Percentiles rank a stretch among this genome's conserved stretches.
Conservation (phyloP, 2,329 filamentous ascomycete genomes). For the Colletotrichum sp. region DNA sequence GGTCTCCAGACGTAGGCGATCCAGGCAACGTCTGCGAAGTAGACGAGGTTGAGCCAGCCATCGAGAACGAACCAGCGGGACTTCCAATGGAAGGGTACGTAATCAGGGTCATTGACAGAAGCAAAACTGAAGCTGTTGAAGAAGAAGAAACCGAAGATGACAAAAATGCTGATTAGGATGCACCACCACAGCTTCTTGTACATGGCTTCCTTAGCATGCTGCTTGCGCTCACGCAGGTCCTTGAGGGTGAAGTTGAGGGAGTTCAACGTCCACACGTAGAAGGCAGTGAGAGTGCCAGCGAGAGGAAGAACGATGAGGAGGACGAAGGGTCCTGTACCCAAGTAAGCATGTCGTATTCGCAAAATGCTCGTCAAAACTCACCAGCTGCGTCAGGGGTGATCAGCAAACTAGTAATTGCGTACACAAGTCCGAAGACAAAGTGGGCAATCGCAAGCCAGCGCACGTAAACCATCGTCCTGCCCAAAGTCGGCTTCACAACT, state of each 20-base stretch:
- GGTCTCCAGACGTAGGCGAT: conserved; percentile 96
- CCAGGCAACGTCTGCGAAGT: conserved; percentile 90
- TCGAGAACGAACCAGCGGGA: conserved; percentile 96
- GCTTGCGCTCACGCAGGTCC: conserved; percentile 92
- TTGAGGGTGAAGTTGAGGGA: conserved; percentile 94
- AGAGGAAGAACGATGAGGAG: conserved; percentile 92
- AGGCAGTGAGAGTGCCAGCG: conserved; percentile 89
- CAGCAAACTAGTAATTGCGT: conserved; percentile 86
- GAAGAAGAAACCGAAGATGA: conserved; percentile 99
- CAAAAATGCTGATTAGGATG: conserved; percentile 87
- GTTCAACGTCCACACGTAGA: conserved; percentile 99
- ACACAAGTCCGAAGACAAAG: conserved; percentile 93
- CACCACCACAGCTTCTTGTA: conserved; percentile 99
- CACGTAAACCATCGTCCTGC: conserved; percentile 92
- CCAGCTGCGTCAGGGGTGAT: conserved; percentile 86
- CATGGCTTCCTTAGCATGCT: conserved; percentile 92
- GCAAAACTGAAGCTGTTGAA: conserved; percentile 97
- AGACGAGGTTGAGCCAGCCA: conserved; percentile 96
- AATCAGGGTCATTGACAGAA: conserved; percentile 81
- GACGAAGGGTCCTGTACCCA: conserved; percentile 73
- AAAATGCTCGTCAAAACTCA: conserved; percentile 34
- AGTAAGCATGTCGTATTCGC: neutral
- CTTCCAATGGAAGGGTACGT: conserved; percentile 97
- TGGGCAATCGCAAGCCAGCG: conserved; percentile 89
- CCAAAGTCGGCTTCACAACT: conserved; percentile 91